phyloP scores from a whole-genome alignment of 352 stramenopile species.

The Globisporangium camurandrum region DNA sequence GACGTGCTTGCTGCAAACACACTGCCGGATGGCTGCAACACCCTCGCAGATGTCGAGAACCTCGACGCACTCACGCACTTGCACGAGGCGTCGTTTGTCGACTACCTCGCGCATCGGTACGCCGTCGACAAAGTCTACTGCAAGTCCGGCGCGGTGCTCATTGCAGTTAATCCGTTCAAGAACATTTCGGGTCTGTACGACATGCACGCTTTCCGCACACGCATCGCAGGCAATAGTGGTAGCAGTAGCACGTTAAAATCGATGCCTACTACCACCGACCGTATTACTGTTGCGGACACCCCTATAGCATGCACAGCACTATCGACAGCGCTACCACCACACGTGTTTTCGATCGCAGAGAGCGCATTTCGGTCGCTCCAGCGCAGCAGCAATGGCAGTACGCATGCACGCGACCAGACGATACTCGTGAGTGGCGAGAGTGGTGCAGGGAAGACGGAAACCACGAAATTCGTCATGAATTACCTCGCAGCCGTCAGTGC shows the following conservation, averaged over 20 bases:
- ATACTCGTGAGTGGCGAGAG: constrained; percentile 45
- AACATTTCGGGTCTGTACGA: constrained; percentile 64
- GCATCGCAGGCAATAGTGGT: constrained; percentile 12
- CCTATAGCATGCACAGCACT: too few relatives aligned
- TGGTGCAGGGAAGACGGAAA: constrained; percentile 43
- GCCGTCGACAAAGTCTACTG: constrained; percentile 70
- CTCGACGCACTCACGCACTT: constrained; percentile 68
- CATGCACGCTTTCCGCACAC: constrained; percentile 25
- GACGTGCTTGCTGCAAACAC: constrained; percentile 57
- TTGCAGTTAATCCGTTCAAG: constrained; percentile 80
- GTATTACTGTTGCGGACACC: not conserved
- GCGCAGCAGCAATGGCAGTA: constrained; percentile 19
- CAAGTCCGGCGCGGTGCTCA: constrained; percentile 56
- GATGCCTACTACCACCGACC: not conserved
- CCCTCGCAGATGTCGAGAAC: constrained; percentile 55
- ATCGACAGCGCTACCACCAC: constrained; percentile 36
- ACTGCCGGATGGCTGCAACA: constrained; percentile 15
- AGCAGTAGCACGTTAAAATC: too few relatives aligned
- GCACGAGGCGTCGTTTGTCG: constrained; percentile 73
- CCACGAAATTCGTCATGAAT: constrained; percentile 69
- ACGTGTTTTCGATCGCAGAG: constrained; percentile 80
- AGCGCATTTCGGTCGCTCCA: constrained; percentile 58
- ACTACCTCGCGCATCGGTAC: constrained; percentile 73
- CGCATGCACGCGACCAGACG: constrained; percentile 32
- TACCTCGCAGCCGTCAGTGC: constrained; percentile 35